These are phyloP conservation scores for Austroboletus eburneus DNA, from an alignment of 768 basidiomycete species.

Conservation along the genomic window DNA sequence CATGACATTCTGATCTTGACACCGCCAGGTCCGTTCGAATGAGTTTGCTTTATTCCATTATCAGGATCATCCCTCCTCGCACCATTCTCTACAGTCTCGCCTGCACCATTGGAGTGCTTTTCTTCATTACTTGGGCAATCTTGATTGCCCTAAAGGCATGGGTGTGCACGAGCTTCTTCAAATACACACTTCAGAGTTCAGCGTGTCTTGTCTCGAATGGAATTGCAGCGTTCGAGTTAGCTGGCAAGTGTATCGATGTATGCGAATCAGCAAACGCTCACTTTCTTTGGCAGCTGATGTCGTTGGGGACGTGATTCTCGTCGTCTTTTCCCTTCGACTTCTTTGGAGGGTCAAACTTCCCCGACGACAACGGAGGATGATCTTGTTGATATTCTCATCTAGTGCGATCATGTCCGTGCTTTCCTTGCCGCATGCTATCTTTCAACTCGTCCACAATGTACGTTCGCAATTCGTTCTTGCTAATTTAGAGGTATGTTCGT, in stretches of 20 bases:
- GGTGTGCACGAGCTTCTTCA: neutral
- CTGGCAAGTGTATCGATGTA: neutral
- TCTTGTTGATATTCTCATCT: constrained; percentile 8
- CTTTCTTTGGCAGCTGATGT: neutral
- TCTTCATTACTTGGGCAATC: constrained; percentile 3
- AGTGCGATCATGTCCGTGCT: constrained; percentile 10
- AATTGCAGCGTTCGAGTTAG: constrained; percentile 5
- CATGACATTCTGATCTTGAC: neutral
- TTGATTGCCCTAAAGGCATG: constrained; percentile 1
- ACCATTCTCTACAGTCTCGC: neutral
- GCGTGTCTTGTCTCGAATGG: neutral
- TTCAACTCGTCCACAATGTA: neutral
- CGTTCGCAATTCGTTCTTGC: neutral
- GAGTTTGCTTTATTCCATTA: constrained; percentile 12
- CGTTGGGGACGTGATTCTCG: constrained; percentile 2
- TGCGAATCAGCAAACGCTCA: neutral
- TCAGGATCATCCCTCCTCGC: constrained; percentile 7
- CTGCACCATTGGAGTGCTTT: constrained; percentile 1
- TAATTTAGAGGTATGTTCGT: constrained; percentile 3
- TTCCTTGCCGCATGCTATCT: constrained; percentile 7
- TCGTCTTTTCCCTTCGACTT: constrained; percentile 5
- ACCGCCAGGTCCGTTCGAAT: constrained; percentile 9
- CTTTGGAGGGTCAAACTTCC: constrained; percentile 16
- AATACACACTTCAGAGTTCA: too few species aligned
- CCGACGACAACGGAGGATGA: constrained; percentile 12